Base-by-base conservation (phyloP, 192 early-diverging fungal species). In the Rhizophagus clarus region DNA sequence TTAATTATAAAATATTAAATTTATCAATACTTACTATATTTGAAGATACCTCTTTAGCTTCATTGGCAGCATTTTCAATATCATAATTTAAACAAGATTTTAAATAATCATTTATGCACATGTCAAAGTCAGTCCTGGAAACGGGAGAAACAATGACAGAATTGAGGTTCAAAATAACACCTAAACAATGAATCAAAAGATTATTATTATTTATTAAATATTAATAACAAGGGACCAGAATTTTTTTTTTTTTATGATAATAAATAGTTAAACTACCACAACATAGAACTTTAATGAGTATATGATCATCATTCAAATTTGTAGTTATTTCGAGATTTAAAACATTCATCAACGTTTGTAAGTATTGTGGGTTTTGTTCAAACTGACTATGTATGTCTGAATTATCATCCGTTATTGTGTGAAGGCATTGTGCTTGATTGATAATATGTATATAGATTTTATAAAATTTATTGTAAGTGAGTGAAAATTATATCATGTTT, bases 391-490 rank as follows among this genome's bases (percentile, higher is more conserved):
- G 81, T 42, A 89, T 87, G 4, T 87, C 86, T 15, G 83, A 76
- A 79, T 95, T 95, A 22, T 93, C 93, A 69, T 96, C 95, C 0
- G 95, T 94, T 61, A 97, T 84, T 4, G 94, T 94, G 80, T 94
- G 91, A 17, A 97, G 85, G 61, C 92, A 94, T 85, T 96, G 95
- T 10, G 88, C 94, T 88, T 83, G 17, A 76, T 72, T 17, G 24
- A 31, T 45, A 75, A 71, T 34, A 79, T 24, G 34, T 37, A 37
- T 6, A 37, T 37, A 37, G 7, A n/a, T n/a, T n/a, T n/a, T n/a
- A n/a, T n/a, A 32, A 77, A 22, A 12, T 20, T 40, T 64, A 61
- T 80, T 49, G 56, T 68, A 42, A 74, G 75, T 26, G 11, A 49
- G 56, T n/a, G 2, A 14, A 40, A 26, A 28, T 24, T 61, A 22